Conservation (phyloP, 345 rosid species). For the Trapa bicornis region DNA sequence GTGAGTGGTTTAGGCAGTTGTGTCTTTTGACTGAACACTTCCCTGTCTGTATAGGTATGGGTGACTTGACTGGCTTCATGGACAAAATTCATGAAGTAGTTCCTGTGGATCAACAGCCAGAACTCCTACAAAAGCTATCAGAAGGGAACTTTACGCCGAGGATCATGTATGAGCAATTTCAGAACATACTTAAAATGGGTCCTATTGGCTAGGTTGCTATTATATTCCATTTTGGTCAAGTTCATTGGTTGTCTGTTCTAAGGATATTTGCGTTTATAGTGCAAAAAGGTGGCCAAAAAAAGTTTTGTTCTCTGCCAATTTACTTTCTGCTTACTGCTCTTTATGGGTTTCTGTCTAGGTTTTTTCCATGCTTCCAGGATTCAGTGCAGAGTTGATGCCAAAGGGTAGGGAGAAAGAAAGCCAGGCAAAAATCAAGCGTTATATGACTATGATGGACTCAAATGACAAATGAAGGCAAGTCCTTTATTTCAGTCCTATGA, state of each 20-base stretch:
- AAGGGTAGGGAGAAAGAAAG: conserved; percentile 89
- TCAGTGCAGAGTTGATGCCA: conserved; percentile 77
- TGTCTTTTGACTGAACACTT: neutral
- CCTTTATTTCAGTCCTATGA: neutral
- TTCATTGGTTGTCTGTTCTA: neutral
- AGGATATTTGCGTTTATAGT: neutral
- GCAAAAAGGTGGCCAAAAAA: neutral
- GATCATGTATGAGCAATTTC: conserved; percentile 86
- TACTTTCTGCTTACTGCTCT: neutral
- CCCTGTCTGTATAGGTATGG: conserved; percentile 46
- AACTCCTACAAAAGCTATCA: conserved; percentile 84
- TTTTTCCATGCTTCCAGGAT: conserved; percentile 82
- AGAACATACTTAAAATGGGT: conserved; percentile 79
- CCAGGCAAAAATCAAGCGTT: conserved; percentile 84
- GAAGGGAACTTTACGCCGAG: conserved; percentile 81
- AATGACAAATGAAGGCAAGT: conserved; percentile 75
- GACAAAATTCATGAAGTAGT: conserved; percentile 93
- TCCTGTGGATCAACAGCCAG: conserved; percentile 93
- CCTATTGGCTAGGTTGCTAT: conserved; percentile 67
- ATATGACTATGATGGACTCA: conserved; percentile 96
- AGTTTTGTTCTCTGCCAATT: neutral
- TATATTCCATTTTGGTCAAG: conserved; percentile 4
- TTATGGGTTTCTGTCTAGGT: conserved; percentile 31
- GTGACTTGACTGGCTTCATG: conserved; percentile 89
- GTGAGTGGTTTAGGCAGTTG: neutral